Percentiles rank a stretch among this genome's conserved stretches.
Evolutionary conservation across 441 rosid genomes (phyloP).

Genomic region (Populus hybrid): DNA sequence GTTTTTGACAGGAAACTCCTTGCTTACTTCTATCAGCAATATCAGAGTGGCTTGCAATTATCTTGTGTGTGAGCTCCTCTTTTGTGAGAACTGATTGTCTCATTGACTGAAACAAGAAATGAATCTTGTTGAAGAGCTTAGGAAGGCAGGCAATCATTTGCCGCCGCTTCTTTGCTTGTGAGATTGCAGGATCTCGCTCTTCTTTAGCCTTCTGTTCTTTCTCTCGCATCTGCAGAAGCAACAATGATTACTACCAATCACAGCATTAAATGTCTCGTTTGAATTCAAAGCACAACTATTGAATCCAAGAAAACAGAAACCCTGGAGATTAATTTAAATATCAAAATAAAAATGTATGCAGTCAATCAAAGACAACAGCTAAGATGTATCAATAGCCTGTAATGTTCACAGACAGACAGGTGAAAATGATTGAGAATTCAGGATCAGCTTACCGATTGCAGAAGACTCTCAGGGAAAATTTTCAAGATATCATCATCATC

Average conservation of each 20-base stretch:
- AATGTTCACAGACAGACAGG: not conserved
- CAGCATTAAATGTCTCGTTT: not conserved
- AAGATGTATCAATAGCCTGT: not conserved
- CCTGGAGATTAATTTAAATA: not conserved
- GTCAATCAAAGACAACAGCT: not conserved
- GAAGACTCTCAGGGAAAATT: conserved; percentile 56
- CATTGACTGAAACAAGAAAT: conserved; percentile 65
- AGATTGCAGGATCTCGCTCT: conserved; percentile 80
- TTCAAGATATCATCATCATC: conserved; percentile 49
- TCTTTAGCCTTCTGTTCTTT: conserved; percentile 66
- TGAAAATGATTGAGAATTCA: not conserved
- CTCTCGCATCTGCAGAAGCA: conserved; percentile 58
- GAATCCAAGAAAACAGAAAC: not conserved
- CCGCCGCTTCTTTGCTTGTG: conserved; percentile 69
- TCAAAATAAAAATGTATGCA: not conserved
- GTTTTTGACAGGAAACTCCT: not conserved
- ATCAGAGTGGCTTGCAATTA: conserved; percentile 53
- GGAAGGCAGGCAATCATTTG: conserved; percentile 75
- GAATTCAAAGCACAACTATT: not conserved
- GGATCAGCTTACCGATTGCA: conserved; percentile 54
- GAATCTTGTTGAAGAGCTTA: conserved; percentile 72
- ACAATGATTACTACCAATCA: not conserved
- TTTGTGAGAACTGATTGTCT: conserved; percentile 69
- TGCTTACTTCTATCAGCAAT: conserved; percentile 73
- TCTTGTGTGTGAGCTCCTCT: conserved; percentile 76